Evolutionary conservation across 164 flowering plant genomes (phyloP).

Genomic region (Umbellularia californica): DNA sequence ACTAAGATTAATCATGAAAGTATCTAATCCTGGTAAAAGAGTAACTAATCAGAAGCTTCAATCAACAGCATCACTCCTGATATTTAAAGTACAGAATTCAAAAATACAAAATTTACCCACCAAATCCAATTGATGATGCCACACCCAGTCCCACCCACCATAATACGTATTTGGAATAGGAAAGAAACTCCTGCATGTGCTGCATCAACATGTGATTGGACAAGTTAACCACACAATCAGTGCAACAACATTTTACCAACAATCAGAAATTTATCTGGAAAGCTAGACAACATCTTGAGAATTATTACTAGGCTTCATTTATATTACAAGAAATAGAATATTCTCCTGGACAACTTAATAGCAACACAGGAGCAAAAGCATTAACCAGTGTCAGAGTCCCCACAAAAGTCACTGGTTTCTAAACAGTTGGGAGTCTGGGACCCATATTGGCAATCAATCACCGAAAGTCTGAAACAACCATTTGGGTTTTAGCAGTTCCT

Average conservation of each 20-base stretch:
- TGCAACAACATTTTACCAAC: not conserved
- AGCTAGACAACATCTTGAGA: not conserved
- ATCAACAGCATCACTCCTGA: no score
- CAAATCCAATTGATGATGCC: constrained; percentile 94
- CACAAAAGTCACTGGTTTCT: no score
- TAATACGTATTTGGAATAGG: constrained; percentile 44
- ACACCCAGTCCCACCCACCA: constrained; percentile 97
- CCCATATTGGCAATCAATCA: no score
- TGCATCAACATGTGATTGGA: constrained; percentile 30
- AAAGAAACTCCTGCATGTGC: constrained; percentile 66
- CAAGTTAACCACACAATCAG: constrained; percentile 1
- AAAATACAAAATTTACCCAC: constrained; percentile 31
- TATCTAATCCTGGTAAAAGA: not conserved
- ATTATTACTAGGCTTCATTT: not conserved
- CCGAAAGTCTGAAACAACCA: no score
- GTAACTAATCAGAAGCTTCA: no score
- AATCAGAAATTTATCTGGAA: not conserved
- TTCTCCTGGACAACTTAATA: not conserved
- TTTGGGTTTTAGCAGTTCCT: no score
- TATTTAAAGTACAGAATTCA: not conserved
- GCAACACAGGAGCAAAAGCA: no score
- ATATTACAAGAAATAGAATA: not conserved
- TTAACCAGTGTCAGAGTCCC: no score
- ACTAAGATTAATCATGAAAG: not conserved
- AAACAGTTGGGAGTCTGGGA: no score